Conservation (phyloP, 495 filamentous ascomycete genomes). For the Neurospora discreta region DNA sequence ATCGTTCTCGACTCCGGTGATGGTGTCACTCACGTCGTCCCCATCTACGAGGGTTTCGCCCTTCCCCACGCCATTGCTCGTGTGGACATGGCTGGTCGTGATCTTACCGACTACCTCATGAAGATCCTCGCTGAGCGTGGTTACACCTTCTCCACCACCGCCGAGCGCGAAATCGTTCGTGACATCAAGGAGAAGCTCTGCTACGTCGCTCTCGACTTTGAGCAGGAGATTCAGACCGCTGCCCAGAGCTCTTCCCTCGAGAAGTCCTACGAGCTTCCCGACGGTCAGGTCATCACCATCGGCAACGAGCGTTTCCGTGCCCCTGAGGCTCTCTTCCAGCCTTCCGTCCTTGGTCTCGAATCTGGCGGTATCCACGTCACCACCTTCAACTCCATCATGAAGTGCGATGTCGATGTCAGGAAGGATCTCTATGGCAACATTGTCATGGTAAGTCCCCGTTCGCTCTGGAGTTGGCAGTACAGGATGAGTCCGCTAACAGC, state of each 20-base stretch:
- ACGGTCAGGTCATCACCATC: slow-evolving; percentile 99
- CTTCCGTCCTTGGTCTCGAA: slow-evolving; percentile 94
- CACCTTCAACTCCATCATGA: slow-evolving; percentile 99
- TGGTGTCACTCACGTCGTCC: slow-evolving; percentile 99
- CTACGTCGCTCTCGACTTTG: slow-evolving; percentile 98
- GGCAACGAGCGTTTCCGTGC: slow-evolving; percentile 99
- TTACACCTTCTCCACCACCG: slow-evolving; percentile 98
- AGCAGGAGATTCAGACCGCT: slow-evolving; percentile 99
- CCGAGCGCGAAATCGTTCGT: slow-evolving; percentile 99
- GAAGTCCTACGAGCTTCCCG: slow-evolving; percentile 99
- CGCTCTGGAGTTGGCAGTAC: not conserved
- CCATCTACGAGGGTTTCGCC: slow-evolving; percentile 99
- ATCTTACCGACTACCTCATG: slow-evolving; percentile 99
- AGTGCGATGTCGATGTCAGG: slow-evolving; percentile 99
- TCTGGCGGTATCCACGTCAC: slow-evolving; percentile 98
- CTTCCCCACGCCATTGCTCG: slow-evolving; percentile 98
- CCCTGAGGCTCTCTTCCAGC: slow-evolving; percentile 98
- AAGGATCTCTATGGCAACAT: slow-evolving; percentile 99
- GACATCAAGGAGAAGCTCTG: slow-evolving; percentile 99
- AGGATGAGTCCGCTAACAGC: slow-evolving; percentile 11
- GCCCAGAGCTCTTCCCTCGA: slow-evolving; percentile 92
- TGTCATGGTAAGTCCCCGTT: slow-evolving; percentile 70
- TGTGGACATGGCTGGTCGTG: slow-evolving; percentile 99
- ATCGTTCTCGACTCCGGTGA: slow-evolving; percentile 99
- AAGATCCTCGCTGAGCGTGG: slow-evolving; percentile 98